Base-by-base conservation (phyloP, 306 rosid species). In the Nissolia schottii region DNA sequence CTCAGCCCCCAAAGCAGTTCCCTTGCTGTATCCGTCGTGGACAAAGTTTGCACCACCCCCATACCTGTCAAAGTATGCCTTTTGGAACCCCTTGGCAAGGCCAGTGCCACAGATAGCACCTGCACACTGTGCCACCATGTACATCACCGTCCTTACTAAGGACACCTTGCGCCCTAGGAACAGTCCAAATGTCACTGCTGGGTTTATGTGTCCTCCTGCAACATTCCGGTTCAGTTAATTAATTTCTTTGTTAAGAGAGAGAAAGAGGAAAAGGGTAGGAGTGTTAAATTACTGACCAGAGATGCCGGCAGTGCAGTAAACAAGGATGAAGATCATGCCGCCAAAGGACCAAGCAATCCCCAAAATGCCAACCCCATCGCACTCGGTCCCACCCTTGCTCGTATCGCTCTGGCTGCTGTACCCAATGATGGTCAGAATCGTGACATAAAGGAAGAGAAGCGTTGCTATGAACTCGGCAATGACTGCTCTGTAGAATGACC, bases 331-430 rank as follows among this genome's bases (percentile, higher is more conserved):
- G 77, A 93, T 93, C 98, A 93, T 93, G 86, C 98, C 98, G 12
- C 98, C 98, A 28, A 93, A 93, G 61, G 98, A 85, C 98, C 98
- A 93, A 22, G 98, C 98, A 23, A 93, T 93, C 35, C 98, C 98
- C 46, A 93, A 85, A 62, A 87, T 59, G 24, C 96, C 98, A 29
- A 90, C 98, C 0, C 98, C 97, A 20, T 59, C 85, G 18, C 98
- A 93, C 0, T 83, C 72, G 4, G 81, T 81, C 19, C 50, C 49
- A 12, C 22, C 25, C 1, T 20, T 11, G 0, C 0, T 11, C 0
- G 56, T 0, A 19, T 48, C 83, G 19, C 49, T 79, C 35, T 81
- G 84, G 55, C 77, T 56, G 8, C 60, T 82, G 83, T 93, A 85
- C 1, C 98, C 98, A 46, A 93, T 93, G 11, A 90, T 92, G 29